phyloP scores from a whole-genome alignment of 345 rosid species.

The Reutealis trisperma region DNA sequence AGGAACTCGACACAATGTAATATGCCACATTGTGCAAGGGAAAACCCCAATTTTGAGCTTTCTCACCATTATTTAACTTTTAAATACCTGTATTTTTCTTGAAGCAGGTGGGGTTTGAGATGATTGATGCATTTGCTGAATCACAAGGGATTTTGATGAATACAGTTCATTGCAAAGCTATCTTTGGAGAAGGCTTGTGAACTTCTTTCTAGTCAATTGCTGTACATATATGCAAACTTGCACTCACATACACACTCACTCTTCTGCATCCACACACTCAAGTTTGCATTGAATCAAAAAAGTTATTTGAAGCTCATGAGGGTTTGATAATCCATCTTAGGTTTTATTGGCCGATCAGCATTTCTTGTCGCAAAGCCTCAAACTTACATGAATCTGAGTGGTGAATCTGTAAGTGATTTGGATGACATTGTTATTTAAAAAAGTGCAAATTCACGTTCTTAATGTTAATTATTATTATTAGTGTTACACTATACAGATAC shows the following conservation, averaged over 20 bases:
- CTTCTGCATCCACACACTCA: not conserved
- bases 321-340: constrained; percentile 5
- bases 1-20: constrained; percentile 85
- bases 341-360: constrained; percentile 21
- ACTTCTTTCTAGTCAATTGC: not conserved
- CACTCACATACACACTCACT: not conserved
- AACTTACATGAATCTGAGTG: constrained; percentile 95
- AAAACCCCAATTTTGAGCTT: constrained; percentile 2
- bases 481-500: not conserved
- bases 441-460: not conserved
- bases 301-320: not conserved
- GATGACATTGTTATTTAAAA: not conserved
- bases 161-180: constrained; percentile 17
- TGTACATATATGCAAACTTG: not conserved
- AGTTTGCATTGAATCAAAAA: no score
- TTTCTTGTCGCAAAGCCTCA: constrained; percentile 31
- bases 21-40: not conserved
- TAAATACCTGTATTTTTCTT: not conserved
- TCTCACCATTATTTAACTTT: not conserved
- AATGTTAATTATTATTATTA: no score
- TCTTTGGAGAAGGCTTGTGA: constrained; percentile 21
- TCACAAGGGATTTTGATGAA: constrained; percentile 15
- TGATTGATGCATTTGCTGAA: constrained; percentile 63
- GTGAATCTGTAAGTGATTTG: constrained; percentile 67
- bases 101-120: constrained; percentile 71